Conservation (phyloP, 768 basidiomycete species). For the Mycena amicta region DNA sequence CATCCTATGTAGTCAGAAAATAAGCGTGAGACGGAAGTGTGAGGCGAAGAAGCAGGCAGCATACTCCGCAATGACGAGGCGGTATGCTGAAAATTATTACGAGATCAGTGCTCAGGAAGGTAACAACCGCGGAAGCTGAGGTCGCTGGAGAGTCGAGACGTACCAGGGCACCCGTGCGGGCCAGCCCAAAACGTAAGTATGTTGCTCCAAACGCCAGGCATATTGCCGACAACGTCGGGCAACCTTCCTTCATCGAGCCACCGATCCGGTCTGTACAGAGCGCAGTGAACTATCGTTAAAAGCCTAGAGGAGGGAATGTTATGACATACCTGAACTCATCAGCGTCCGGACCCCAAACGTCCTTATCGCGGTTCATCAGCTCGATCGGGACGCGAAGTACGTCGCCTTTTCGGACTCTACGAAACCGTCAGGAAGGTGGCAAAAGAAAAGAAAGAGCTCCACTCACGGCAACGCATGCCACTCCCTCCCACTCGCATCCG, state of each 20-base stretch:
- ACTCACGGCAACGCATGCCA: slow-evolving; percentile 23
- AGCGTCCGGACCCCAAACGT: slow-evolving; percentile 30
- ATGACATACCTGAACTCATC: slow-evolving; percentile 34
- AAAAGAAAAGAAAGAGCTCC: neutral
- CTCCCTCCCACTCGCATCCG: slow-evolving; percentile 25
- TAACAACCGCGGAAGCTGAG: too few relatives aligned
- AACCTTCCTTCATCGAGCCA: slow-evolving; percentile 40
- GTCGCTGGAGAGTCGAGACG: too few relatives aligned
- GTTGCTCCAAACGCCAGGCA: slow-evolving; percentile 45
- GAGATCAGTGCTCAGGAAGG: too few relatives aligned
- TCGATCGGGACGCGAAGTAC: slow-evolving; percentile 32
- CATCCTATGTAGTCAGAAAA: slow-evolving; percentile 26
- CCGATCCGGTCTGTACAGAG: slow-evolving; percentile 52
- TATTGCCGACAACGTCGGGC: slow-evolving; percentile 28
- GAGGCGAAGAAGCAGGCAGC: too few relatives aligned
- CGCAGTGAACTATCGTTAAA: too few relatives aligned
- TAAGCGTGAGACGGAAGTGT: slow-evolving; percentile 42
- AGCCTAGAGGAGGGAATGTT: too few relatives aligned
- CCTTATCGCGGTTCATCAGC: slow-evolving; percentile 22
- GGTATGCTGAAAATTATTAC: too few relatives aligned
- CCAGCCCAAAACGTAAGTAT: slow-evolving; percentile 45
- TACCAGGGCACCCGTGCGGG: slow-evolving; percentile 44
- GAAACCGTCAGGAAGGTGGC: neutral
- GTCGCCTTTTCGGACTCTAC: slow-evolving; percentile 28
- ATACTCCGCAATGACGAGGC: too few relatives aligned